Base-by-base conservation (phyloP, 2,329 filamentous ascomycete species). In the Botrytis deweyae region DNA sequence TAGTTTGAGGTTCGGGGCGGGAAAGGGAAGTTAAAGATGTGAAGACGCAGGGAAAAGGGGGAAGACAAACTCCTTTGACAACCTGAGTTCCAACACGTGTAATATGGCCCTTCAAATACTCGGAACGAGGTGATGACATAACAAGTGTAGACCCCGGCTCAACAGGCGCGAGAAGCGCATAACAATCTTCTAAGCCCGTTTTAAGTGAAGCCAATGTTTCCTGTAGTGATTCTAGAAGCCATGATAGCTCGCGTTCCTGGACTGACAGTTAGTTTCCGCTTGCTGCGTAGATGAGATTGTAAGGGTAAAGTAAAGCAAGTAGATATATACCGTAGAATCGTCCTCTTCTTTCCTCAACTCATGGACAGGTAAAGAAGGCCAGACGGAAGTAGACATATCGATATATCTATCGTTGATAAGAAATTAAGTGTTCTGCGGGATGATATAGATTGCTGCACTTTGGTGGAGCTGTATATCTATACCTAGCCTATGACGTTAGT, bases 51-150 rank as follows among this genome's bases (percentile, higher is more conserved):
- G 49, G 38, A 58, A n/a, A 12, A 18, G 38, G 65, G 55, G 38
- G 55, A 44, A 7, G 64, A 87, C 91, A 78, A 86, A 95, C 93
- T 77, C 94, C 95, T 82, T 97, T 97, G 76, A 97, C 92, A 76
- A 99, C 92, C 70, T 92, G 90, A n/a, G 93, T 93, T 58, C 96
- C 96, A 52, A 97, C 90, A 72, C 96, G 90, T 1, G 95, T 98
- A 75, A 98, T 89, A 79, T 94, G 93, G 29, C 96, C 96, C 83
- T 99, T 99, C 76, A 98, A 90, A 77, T 89, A 90, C 84, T 99
- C 96, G 72, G 93, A 95, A 73, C 95, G 89, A 73, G 92, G 88
- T 22, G 95, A 97, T 75, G 93, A 96, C 77, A 99, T 88, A 44
- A 96, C 95, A 42, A 99, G 89, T 0, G 95, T 99, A 78, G 91